phyloP scores from a whole-genome alignment of 1,284 basidiomycete genomes.

The Serendipita sp. region DNA sequence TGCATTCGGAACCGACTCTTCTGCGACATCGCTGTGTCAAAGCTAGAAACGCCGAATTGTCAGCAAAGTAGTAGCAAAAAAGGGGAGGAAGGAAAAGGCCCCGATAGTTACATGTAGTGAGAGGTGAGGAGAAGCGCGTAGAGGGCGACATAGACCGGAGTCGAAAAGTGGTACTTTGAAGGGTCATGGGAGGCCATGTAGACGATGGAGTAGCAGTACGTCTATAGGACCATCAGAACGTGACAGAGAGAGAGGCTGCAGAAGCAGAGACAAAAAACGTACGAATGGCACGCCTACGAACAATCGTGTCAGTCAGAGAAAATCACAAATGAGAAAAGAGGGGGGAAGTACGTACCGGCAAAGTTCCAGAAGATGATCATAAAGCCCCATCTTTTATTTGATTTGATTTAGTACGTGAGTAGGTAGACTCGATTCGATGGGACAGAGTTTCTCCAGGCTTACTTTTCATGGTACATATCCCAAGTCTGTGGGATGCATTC shows the following conservation, averaged over 20 bases:
- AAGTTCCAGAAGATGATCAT: constrained; percentile 98
- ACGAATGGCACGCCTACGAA: constrained; percentile 48
- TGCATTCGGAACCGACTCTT: constrained; percentile 98
- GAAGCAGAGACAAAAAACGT: constrained; percentile 21
- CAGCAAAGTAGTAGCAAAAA: constrained; percentile 14
- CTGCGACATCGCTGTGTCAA: constrained; percentile 91
- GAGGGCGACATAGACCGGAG: constrained; percentile 53
- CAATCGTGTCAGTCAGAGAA: neutral
- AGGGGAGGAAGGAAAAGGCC: constrained; percentile 8
- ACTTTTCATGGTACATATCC: constrained; percentile 98
- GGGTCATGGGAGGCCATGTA: constrained; percentile 97
- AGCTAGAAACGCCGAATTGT: constrained; percentile 32
- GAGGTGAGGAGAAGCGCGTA: constrained; percentile 67
- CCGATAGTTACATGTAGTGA: constrained; percentile 60
- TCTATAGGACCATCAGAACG: constrained; percentile 36
- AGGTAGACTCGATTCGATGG: too few species aligned
- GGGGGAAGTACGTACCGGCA: constrained; percentile 43
- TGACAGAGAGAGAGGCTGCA: constrained; percentile 2
- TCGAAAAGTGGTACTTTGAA: constrained; percentile 75
- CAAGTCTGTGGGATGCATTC: constrained; percentile 99
- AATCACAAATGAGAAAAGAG: constrained; percentile 9
- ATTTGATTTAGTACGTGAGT: too few species aligned
- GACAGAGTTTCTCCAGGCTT: constrained; percentile 13
- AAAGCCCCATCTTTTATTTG: constrained; percentile 54
- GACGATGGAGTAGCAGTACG: constrained; percentile 91